Evolutionary conservation across 768 basidiomycete species (phyloP).

Genomic region (Lentinula raphanica): DNA sequence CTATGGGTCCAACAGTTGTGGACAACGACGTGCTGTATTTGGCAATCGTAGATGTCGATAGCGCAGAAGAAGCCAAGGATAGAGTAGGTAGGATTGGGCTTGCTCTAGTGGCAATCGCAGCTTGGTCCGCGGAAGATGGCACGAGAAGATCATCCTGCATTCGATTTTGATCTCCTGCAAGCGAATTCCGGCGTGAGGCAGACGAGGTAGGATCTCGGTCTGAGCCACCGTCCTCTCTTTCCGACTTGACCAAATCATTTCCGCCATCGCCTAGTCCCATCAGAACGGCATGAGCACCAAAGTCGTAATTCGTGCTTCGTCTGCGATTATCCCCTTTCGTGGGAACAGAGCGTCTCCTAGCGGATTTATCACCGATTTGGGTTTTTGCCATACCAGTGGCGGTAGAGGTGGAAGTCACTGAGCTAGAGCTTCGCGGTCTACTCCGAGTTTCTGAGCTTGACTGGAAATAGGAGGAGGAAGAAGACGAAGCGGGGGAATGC

Average conservation of each 20-base stretch:
- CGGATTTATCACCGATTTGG: neutral
- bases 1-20: neutral
- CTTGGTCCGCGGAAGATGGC: neutral
- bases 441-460: neutral
- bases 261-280: neutral
- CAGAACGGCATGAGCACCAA: neutral
- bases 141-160: constrained; percentile 6
- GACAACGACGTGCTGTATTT: too few species aligned
- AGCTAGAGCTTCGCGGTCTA: neutral
- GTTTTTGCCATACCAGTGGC: neutral
- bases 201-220: neutral
- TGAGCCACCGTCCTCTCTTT: neutral
- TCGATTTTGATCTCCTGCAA: constrained; percentile 2
- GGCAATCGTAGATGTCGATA: neutral
- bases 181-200: neutral
- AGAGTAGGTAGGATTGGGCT: neutral
- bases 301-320: neutral
- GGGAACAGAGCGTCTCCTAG: neutral
- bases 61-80: neutral
- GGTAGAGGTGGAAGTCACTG: neutral
- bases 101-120: neutral
- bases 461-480: neutral
- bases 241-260: neutral
- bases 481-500: neutral
- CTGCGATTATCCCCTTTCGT: neutral